These are phyloP conservation scores for Fusarium marasasianum DNA, from an alignment of 2,329 filamentous ascomycete species.

Conservation along the genomic window DNA sequence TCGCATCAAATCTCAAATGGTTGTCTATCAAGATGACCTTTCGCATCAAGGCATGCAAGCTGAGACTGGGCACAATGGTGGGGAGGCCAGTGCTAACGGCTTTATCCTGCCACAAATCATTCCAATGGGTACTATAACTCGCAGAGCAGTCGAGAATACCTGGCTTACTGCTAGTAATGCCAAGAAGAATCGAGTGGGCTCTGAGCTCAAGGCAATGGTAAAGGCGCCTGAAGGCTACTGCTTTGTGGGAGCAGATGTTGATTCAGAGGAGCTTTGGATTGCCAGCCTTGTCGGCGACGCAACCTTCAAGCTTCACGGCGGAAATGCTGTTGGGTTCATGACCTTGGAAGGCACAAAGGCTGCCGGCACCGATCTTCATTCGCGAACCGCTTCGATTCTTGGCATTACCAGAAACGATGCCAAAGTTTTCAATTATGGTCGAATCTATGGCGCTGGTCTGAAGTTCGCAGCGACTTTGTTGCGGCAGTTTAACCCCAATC, in stretches of 20 bases:
- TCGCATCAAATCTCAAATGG: constrained; percentile 93
- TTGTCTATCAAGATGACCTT: constrained; percentile 81
- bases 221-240: constrained; percentile 88
- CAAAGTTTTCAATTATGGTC: constrained; percentile 98
- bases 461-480: constrained; percentile 92
- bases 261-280: constrained; percentile 98
- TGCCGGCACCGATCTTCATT: constrained; percentile 92
- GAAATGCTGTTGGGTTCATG: constrained; percentile 99
- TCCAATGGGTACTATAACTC: constrained; percentile 97
- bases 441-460: constrained; percentile 96
- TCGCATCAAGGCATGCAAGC: background rate
- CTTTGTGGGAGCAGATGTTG: constrained; percentile 97
- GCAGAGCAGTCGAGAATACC: constrained; percentile 94
- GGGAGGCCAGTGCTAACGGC: constrained; percentile 56
- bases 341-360: constrained; percentile 96
- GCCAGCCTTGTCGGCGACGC: constrained; percentile 94
- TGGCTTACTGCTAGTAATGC: constrained; percentile 99
- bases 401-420: constrained; percentile 95
- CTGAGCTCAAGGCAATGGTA: constrained; percentile 97
- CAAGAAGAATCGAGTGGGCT: constrained; percentile 94
- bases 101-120: constrained; percentile 96
- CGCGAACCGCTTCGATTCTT: constrained; percentile 88
- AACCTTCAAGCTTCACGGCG: constrained; percentile 93
- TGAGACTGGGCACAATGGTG: constrained; percentile 1
- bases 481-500: constrained; percentile 88